Conservation (phyloP, 2,329 filamentous ascomycete species). For the Fusarium proliferatum region DNA sequence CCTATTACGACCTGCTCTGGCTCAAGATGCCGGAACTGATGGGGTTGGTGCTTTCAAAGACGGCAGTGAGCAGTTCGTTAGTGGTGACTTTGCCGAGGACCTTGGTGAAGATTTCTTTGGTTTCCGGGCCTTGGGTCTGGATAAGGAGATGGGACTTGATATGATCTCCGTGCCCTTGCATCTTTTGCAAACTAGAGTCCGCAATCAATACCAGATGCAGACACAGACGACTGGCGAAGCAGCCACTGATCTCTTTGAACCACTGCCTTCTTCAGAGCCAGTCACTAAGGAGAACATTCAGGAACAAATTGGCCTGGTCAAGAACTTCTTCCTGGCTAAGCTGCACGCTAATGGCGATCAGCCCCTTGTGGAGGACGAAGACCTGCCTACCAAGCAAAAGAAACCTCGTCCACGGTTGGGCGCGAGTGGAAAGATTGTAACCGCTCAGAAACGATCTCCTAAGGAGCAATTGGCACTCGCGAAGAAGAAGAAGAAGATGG, state of each 20-base stretch:
- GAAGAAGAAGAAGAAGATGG: conserved; percentile 88
- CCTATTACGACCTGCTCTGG: conserved; percentile 87
- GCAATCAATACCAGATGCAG: conserved; percentile 85
- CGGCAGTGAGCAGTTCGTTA: conserved; percentile 95
- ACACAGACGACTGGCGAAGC: conserved; percentile 69
- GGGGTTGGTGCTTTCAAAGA: conserved; percentile 94
- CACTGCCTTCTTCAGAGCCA: conserved; percentile 76
- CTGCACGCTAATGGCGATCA: conserved; percentile 84
- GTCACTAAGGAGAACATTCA: conserved; percentile 83
- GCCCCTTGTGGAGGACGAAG: conserved; percentile 91
- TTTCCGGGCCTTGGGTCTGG: conserved; percentile 93
- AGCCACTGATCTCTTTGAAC: conserved; percentile 71
- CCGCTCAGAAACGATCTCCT: conserved; percentile 83
- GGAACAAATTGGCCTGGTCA: conserved; percentile 85
- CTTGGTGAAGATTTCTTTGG: conserved; percentile 99
- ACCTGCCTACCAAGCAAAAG: conserved; percentile 92
- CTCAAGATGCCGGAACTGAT: conserved; percentile 78
- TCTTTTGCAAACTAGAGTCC: conserved; percentile 89
- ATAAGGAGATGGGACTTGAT: conserved; percentile 88
- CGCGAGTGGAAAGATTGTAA: conserved; percentile 85
- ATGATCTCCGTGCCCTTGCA: conserved; percentile 93
- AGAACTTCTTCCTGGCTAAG: conserved; percentile 91
- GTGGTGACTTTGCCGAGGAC: conserved; percentile 96
- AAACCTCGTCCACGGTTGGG: conserved; percentile 73
- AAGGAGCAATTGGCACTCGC: conserved; percentile 85